Evolutionary conservation across 176 grass and related monocot species (phyloP).

Genomic region (Pontederia paniculata): DNA sequence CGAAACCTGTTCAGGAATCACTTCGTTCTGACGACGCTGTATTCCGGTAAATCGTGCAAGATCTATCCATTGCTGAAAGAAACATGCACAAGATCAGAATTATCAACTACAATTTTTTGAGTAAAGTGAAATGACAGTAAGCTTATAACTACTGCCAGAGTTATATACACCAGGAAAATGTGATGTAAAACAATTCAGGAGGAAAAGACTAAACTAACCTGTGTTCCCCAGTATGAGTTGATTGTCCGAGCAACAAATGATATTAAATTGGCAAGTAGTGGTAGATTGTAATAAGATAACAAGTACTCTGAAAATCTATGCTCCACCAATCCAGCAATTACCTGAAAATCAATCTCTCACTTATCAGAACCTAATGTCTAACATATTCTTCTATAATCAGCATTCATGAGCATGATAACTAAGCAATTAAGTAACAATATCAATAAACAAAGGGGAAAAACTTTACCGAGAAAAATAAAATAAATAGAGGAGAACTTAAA

Average conservation of each 20-base stretch:
- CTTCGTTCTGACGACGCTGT: conserved; percentile 50
- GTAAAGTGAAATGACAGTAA: conserved; percentile 1
- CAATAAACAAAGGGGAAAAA: no score
- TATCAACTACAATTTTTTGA: not conserved
- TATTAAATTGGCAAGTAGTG: conserved; percentile 51
- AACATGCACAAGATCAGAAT: conserved; percentile 6
- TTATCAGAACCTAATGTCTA: not conserved
- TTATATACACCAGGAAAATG: conserved; percentile 5
- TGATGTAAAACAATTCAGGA: not conserved
- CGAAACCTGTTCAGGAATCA: conserved; percentile 37
- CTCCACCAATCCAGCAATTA: conserved; percentile 91
- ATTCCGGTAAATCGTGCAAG: conserved; percentile 73
- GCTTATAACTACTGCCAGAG: not conserved
- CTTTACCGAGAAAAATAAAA: no score
- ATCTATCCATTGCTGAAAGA: conserved; percentile 97
- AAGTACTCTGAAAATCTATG: conserved; percentile 76
- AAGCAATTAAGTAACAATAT: no score
- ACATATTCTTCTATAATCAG: no score
- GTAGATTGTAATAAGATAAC: conserved; percentile 57
- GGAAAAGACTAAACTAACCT: conserved; percentile 34
- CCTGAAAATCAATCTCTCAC: conserved; percentile 28
- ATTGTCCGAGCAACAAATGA: conserved; percentile 72
- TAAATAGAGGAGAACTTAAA: no score
- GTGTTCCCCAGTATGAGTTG: conserved; percentile 98
- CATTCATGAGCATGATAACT: no score